Conservation (phyloP, 306 rosid genomes). For the Casuarina glauca region DNA sequence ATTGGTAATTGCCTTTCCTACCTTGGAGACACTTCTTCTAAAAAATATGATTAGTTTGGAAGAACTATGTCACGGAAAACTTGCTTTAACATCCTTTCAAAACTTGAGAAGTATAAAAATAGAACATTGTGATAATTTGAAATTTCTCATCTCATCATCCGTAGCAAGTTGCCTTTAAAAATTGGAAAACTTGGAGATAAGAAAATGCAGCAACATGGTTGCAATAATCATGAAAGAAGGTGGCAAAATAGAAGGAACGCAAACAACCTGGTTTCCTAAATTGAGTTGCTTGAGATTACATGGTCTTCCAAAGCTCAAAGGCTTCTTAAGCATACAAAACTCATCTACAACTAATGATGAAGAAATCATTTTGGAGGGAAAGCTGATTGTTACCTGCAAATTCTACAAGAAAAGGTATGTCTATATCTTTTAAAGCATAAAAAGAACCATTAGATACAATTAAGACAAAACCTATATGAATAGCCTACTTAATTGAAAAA, state of each 20-base stretch:
- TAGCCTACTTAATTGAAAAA: no score
- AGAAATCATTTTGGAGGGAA: background rate
- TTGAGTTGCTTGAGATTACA: background rate
- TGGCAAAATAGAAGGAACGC: background rate
- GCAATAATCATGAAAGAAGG: background rate
- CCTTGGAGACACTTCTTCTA: no score
- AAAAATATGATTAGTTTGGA: no score
- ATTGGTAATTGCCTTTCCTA: no score
- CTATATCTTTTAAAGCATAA: no score
- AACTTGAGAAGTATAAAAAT: no score
- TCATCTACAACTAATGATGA: background rate
- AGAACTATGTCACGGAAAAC: no score
- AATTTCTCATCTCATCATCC: no score
- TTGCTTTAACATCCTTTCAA: no score
- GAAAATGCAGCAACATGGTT: slow-evolving; percentile 1
- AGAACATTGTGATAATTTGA: no score
- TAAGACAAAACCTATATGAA: no score
- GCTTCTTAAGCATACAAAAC: background rate
- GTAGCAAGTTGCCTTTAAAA: no score
- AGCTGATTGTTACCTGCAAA: background rate
- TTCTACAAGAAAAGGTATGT: slow-evolving; percentile 4
- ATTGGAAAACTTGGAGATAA: slow-evolving; percentile 14
- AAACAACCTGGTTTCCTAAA: background rate
- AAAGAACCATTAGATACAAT: rapidly evolving
- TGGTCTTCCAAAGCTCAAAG: background rate